Percentiles rank a stretch among this genome's conserved stretches.
Conservation (phyloP, 2,329 filamentous ascomycete species). For the Venturia oleaginea region DNA sequence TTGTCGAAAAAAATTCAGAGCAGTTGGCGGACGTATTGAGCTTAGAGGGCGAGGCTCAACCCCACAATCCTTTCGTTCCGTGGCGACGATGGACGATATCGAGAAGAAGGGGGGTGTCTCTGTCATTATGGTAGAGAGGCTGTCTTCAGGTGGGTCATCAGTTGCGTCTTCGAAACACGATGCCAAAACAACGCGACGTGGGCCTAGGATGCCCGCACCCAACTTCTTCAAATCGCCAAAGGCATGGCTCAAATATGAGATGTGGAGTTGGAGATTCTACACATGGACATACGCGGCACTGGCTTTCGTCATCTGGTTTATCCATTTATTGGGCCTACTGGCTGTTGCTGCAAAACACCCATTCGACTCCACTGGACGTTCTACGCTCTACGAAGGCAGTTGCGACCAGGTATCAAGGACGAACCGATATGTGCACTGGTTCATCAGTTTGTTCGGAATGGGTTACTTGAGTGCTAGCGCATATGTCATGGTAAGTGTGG, state of each 20-base stretch:
- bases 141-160: not conserved
- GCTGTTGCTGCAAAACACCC: constrained; percentile 5
- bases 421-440: constrained; percentile 11
- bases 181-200: not conserved
- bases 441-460: constrained; percentile 12
- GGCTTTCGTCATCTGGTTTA: constrained; percentile 2
- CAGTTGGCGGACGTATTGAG: not conserved
- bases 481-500: constrained; percentile 13
- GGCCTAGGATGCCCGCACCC: not conserved
- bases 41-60: not conserved
- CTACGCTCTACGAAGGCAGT: constrained; percentile 11
- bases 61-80: not conserved
- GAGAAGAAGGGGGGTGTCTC: constrained; percentile 2
- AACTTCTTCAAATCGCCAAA: constrained; percentile 11
- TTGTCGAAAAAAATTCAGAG: not conserved
- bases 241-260: constrained; percentile 11
- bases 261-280: constrained; percentile 14
- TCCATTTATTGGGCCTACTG: constrained; percentile 3
- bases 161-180: not conserved
- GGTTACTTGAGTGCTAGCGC: constrained; percentile 12
- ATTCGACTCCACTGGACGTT: constrained; percentile 3
- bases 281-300: constrained; percentile 10
- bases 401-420: constrained; percentile 7
- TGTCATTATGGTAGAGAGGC: not conserved
- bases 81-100: not conserved